Evolutionary conservation across 2,329 filamentous ascomycete genomes (phyloP).

Genomic region (Aureobasidium sp.): DNA sequence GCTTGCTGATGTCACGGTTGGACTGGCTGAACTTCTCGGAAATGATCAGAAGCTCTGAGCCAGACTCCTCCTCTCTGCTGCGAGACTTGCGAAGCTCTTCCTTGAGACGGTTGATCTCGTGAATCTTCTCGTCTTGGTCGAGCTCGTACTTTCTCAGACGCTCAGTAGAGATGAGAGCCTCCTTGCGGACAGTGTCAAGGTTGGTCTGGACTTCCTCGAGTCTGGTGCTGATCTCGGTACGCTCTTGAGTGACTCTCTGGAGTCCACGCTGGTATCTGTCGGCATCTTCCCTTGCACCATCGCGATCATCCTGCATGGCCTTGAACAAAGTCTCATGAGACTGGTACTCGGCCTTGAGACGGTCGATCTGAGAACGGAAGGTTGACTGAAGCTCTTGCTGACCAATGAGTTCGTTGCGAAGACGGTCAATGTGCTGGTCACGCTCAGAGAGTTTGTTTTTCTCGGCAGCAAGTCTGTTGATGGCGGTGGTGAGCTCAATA

Average conservation of each 20-base stretch:
- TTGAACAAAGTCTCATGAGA: slow-evolving; percentile 20
- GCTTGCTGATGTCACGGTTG: slow-evolving; percentile 23
- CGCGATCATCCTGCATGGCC: slow-evolving; percentile 23
- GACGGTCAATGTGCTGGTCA: slow-evolving; percentile 25
- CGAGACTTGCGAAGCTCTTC: slow-evolving; percentile 25
- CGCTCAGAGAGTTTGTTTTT: slow-evolving; percentile 26
- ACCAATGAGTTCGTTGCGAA: slow-evolving; percentile 22
- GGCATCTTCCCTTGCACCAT: slow-evolving; percentile 23
- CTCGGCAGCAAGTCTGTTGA: slow-evolving; percentile 22
- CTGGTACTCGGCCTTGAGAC: slow-evolving; percentile 23
- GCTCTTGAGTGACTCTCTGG: slow-evolving; percentile 25
- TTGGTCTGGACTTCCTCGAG: slow-evolving; percentile 22
- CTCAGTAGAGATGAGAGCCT: slow-evolving; percentile 22
- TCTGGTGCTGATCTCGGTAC: slow-evolving; percentile 24
- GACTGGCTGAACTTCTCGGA: slow-evolving; percentile 24
- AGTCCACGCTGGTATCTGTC: slow-evolving; percentile 25
- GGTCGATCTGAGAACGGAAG: slow-evolving; percentile 24
- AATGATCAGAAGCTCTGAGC: slow-evolving; percentile 21
- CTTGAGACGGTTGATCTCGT: slow-evolving; percentile 26
- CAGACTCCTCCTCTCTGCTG: slow-evolving; percentile 21
- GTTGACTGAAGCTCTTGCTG: slow-evolving; percentile 21
- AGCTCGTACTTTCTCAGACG: slow-evolving; percentile 24
- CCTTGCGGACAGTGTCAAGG: slow-evolving; percentile 24
- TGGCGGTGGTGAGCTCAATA: slow-evolving; percentile 24
- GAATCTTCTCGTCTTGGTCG: slow-evolving; percentile 23